These are phyloP conservation scores for Lodderomyces elongisporus DNA, from an alignment of 1,139 yeast genomes.

Conservation along the genomic window DNA sequence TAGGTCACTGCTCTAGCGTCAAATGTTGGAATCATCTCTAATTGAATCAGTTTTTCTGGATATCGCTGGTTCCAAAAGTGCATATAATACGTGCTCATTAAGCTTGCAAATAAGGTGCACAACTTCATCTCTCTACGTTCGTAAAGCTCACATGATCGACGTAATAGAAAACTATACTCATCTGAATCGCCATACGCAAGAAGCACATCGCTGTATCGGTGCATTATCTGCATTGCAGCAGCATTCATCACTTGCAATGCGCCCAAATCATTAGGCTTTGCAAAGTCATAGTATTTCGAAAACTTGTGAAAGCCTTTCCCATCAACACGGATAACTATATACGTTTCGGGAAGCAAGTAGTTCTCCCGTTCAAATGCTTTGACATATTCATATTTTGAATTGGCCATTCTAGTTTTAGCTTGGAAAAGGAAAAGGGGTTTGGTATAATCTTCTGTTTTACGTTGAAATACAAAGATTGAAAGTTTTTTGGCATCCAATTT, in stretches of 20 bases:
- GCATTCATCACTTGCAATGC: constrained; percentile 79
- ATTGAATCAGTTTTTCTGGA: constrained; percentile 34
- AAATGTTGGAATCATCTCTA: constrained; percentile 63
- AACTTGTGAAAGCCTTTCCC: constrained; percentile 93
- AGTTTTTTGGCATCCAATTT: no score
- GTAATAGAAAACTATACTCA: constrained; percentile 79
- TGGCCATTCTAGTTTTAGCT: constrained; percentile 47
- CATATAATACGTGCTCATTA: constrained; percentile 74
- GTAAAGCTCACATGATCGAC: constrained; percentile 58
- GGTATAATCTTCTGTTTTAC: no score
- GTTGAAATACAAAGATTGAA: no score
- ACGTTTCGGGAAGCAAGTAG: constrained; percentile 70
- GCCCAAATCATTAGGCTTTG: constrained; percentile 77
- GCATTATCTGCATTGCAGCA: constrained; percentile 66
- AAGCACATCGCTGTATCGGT: constrained; percentile 62
- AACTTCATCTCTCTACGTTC: constrained; percentile 80
- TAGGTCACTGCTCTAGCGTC: constrained; percentile 89
- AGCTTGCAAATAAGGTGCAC: constrained; percentile 73
- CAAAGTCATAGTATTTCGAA: constrained; percentile 65
- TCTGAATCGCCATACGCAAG: constrained; percentile 94
- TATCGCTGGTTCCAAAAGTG: constrained; percentile 60
- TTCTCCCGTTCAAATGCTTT: constrained; percentile 74
- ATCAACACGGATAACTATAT: constrained; percentile 80
- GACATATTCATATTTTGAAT: constrained; percentile 81
- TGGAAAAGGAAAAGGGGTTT: background rate